Percentiles rank a stretch among this genome's conserved stretches.
Conservation (phyloP, 1,284 basidiomycete species). For the Inonotus obliquus region DNA sequence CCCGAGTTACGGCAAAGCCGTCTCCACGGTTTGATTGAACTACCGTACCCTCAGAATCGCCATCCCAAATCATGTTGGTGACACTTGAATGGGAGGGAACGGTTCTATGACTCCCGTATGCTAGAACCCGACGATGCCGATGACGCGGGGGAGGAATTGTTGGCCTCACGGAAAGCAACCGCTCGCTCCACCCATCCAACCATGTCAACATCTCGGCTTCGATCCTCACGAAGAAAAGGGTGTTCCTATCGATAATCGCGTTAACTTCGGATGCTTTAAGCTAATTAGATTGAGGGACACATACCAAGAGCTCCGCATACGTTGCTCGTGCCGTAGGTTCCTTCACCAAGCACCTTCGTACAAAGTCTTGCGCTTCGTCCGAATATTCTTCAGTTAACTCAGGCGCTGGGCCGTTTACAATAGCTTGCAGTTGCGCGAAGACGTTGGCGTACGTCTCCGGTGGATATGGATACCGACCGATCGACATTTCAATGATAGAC, state of each 20-base stretch:
- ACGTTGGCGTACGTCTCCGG: conserved; percentile 98
- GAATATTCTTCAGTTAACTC: conserved; percentile 60
- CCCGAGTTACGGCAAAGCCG: neutral
- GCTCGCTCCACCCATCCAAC: conserved; percentile 72
- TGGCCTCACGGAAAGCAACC: conserved; percentile 39
- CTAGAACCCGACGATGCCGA: neutral
- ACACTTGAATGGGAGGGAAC: neutral
- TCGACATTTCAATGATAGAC: conserved; percentile 89
- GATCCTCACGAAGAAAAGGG: conserved; percentile 59
- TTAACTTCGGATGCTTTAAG: neutral
- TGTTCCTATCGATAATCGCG: conserved; percentile 43
- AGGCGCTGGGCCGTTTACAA: conserved; percentile 92
- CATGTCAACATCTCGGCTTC: conserved; percentile 72
- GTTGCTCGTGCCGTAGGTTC: conserved; percentile 75
- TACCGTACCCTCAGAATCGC: neutral
- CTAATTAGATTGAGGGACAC: conserved; percentile 23
- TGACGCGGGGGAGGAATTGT: conserved; percentile 5
- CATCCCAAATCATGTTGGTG: neutral
- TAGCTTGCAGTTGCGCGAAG: conserved; percentile 93
- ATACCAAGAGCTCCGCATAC: conserved; percentile 77
- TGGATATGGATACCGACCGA: conserved; percentile 94
- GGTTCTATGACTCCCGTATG: neutral
- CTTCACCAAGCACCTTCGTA: conserved; percentile 68
- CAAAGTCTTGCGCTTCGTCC: conserved; percentile 53
- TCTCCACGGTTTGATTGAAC: neutral